Base-by-base conservation (phyloP, 352 stramenopile species). In the Pythium biforme region DNA sequence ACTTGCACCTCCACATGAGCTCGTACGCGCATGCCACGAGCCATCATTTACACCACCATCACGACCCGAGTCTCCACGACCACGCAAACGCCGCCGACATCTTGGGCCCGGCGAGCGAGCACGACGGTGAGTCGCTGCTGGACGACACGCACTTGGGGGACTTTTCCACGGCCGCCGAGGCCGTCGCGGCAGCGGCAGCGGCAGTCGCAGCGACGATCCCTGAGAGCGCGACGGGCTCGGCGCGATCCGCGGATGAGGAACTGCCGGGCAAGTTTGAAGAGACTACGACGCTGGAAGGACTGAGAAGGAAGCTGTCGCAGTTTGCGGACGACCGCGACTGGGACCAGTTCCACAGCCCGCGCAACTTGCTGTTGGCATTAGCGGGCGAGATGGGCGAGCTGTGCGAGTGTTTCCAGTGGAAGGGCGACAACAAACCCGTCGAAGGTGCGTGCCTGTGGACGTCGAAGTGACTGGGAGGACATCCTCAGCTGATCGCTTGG, bases 381-480 rank as follows among this genome's bases (percentile, higher is more conserved):
- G 81, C 96, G 8, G 95, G 95, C 20, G 96, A 99, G 77, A 78
- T 98, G 3, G 96, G 97, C 31, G 97, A 99, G 72, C 65, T 99
- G 45, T 92, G 89, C 22, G 94, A 98, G 75, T 74, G 97, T n/a
- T 94, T 98, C 48, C 96, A 99, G 77, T 99, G 95, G 95, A 88
- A 89, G 47, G 89, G 83, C 15, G 94, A 98, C 66, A 74, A 88
- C 60, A 80, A 82, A 55, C 73, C 73, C 46, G 81, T 86, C 2
- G 65, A 79, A 52, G 74, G 83, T 93, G 64, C 19, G 66, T 52
- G 5, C 3, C 14, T 43, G 3, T 37, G 50, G 33, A n/a, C n/a
- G 60, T n/a, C 23, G 29, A 34, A 34, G n/a, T n/a, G n/a, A n/a
- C n/a, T n/a, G n/a, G 29, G 29, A 34, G 4, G 29, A 10, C 29